phyloP scores from a whole-genome alignment of 352 stramenopile genomes.

The Pythium chondricola region DNA sequence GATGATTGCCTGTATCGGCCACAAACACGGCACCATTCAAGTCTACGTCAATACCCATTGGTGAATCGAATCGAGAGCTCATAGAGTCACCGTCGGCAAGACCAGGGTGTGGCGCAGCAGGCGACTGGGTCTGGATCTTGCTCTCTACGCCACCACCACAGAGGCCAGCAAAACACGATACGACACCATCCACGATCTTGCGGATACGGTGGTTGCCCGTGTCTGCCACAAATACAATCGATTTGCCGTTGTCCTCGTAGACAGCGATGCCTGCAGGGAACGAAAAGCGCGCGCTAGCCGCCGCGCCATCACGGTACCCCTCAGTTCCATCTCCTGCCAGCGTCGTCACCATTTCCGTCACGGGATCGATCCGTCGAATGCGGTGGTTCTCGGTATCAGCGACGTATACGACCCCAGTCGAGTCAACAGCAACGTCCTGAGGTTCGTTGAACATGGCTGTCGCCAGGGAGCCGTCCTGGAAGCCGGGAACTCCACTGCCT shows the following conservation, averaged over 20 bases:
- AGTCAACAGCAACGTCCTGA: slow-evolving; percentile 89
- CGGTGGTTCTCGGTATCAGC: slow-evolving; percentile 93
- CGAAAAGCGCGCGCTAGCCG: slow-evolving; percentile 44
- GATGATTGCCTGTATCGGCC: slow-evolving; percentile 94
- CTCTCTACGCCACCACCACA: slow-evolving; percentile 76
- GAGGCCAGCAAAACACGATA: slow-evolving; percentile 87
- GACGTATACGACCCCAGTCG: slow-evolving; percentile 90
- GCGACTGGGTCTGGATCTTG: slow-evolving; percentile 20
- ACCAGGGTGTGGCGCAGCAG: slow-evolving; percentile 72
- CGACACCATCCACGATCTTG: slow-evolving; percentile 50
- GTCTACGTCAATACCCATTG: slow-evolving; percentile 84
- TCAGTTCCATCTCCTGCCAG: slow-evolving; percentile 46
- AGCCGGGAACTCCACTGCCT: slow-evolving; percentile 71
- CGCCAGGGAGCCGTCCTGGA: slow-evolving; percentile 54
- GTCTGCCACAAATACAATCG: slow-evolving; percentile 67
- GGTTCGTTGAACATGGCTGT: slow-evolving; percentile 87
- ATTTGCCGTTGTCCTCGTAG: slow-evolving; percentile 30
- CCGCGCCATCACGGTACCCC: slow-evolving; percentile 40
- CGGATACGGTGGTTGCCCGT: slow-evolving; percentile 83
- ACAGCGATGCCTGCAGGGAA: slow-evolving; percentile 67
- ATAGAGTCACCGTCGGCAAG: slow-evolving; percentile 80
- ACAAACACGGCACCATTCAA: slow-evolving; percentile 86
- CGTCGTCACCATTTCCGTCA: slow-evolving; percentile 36
- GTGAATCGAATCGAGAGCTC: slow-evolving; percentile 88
- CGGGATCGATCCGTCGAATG: slow-evolving; percentile 77